A percentile compares a stretch with the other conserved stretches of the same genome.
Evolutionary conservation across 2,329 filamentous ascomycete genomes (phyloP).

Genomic region (Pyrenophora graminea): DNA sequence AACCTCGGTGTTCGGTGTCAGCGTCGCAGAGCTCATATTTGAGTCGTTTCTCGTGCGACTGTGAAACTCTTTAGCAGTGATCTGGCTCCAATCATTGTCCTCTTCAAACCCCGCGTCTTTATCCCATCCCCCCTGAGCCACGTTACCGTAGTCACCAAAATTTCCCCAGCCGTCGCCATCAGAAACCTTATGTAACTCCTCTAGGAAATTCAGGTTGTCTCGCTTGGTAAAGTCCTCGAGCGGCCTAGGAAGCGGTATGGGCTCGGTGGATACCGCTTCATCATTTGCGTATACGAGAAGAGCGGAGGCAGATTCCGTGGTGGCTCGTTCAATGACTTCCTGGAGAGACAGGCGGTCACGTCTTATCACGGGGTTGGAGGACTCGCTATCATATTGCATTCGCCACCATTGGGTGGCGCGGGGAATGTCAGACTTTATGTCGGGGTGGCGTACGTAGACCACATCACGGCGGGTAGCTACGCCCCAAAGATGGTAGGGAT

Average conservation of each 20-base stretch:
- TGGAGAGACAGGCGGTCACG: constrained; percentile 52
- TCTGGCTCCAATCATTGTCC: constrained; percentile 25
- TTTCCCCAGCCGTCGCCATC: constrained; percentile 18
- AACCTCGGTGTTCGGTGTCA: constrained; percentile 43
- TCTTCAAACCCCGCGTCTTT: constrained; percentile 15
- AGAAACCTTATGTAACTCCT: constrained; percentile 31
- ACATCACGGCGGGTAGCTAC: constrained; percentile 62
- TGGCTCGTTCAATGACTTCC: constrained; percentile 60
- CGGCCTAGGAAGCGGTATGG: constrained; percentile 27
- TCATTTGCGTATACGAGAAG: constrained; percentile 65
- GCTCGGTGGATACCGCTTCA: constrained; percentile 28
- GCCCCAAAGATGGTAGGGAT: constrained; percentile 61
- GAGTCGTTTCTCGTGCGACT: constrained; percentile 17
- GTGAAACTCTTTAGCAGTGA: constrained; percentile 28
- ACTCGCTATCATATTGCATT: constrained; percentile 39
- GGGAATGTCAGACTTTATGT: constrained; percentile 21
- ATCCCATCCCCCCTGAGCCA: constrained; percentile 25
- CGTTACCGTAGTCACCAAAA: constrained; percentile 9
- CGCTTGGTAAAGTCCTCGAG: constrained; percentile 52
- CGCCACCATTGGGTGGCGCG: constrained; percentile 43
- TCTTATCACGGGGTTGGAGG: constrained; percentile 29
- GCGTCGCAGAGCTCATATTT: constrained; percentile 32
- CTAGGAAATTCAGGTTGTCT: constrained; percentile 51
- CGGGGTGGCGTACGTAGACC: constrained; percentile 58
- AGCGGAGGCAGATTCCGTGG: constrained; percentile 56